A percentile compares a stretch with the other conserved stretches of the same genome.
Evolutionary conservation across 2,329 filamentous ascomycete genomes (phyloP).

Genomic region (Akanthomyces lecanii): DNA sequence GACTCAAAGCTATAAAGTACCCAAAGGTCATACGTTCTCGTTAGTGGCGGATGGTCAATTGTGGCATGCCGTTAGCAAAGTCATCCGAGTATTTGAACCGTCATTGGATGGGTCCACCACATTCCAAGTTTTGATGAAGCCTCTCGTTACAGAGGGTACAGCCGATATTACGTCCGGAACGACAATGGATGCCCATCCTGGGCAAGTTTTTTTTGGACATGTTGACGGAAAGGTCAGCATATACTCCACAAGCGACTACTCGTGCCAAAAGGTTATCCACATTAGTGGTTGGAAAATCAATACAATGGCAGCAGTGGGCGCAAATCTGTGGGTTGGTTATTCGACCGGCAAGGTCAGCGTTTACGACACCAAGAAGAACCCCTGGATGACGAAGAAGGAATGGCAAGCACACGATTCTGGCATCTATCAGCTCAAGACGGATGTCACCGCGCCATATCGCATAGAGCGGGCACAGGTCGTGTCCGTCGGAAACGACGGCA

Average conservation of each 20-base stretch:
- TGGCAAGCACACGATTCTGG: conserved; percentile 89
- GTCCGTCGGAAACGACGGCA: conserved; percentile 82
- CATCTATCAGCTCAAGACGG: conserved; percentile 71
- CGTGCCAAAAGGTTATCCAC: conserved; percentile 74
- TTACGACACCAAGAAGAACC: conserved; percentile 77
- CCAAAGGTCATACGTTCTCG: conserved; percentile 80
- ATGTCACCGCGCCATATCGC: conserved; percentile 79
- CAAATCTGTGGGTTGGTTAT: conserved; percentile 86
- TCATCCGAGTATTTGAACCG: conserved; percentile 79
- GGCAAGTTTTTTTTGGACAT: conserved; percentile 85
- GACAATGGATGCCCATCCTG: conserved; percentile 67
- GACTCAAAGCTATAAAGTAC: conserved; percentile 68
- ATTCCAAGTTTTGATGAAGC: conserved; percentile 70
- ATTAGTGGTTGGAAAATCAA: conserved; percentile 96
- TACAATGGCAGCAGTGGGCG: conserved; percentile 73
- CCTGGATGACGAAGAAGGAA: conserved; percentile 89
- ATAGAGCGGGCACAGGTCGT: conserved; percentile 80
- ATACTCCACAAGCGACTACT: conserved; percentile 75
- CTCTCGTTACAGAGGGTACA: conserved; percentile 65
- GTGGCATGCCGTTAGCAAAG: conserved; percentile 85
- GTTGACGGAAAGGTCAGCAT: conserved; percentile 90
- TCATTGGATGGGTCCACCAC: conserved; percentile 62
- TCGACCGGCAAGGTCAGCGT: conserved; percentile 92
- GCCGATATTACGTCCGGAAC: conserved; percentile 87
- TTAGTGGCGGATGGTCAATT: conserved; percentile 79